These are phyloP conservation scores for Aspergillus fischeri DNA, from an alignment of 2,329 filamentous ascomycete genomes.

Conservation along the genomic window DNA sequence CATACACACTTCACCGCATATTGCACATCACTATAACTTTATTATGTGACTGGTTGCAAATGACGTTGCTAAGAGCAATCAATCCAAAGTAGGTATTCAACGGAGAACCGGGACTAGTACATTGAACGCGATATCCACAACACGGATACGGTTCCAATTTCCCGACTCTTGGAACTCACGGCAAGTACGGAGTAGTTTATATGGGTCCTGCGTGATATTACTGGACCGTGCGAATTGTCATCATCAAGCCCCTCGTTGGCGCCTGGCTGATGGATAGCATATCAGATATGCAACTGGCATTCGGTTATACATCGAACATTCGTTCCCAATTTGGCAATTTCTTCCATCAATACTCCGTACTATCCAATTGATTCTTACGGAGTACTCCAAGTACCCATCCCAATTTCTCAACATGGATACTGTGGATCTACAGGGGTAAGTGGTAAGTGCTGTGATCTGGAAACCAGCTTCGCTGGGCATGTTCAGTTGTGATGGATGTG, in stretches of 20 bases:
- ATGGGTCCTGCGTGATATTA: neutral
- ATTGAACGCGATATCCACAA: too few relatives aligned
- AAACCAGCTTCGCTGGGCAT: neutral
- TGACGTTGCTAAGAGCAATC: slow-evolving; percentile 2
- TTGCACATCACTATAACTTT: neutral
- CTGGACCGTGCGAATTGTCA: neutral
- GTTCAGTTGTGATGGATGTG: neutral
- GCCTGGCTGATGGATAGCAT: neutral
- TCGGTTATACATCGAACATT: neutral
- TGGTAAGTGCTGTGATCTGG: neutral
- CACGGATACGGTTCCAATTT: neutral
- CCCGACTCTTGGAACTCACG: neutral
- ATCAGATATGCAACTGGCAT: neutral
- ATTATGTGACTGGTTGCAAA: slow-evolving; percentile 15
- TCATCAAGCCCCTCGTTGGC: neutral
- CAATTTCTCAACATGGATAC: neutral
- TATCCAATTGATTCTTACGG: neutral
- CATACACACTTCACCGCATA: neutral
- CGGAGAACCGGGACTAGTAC: neutral
- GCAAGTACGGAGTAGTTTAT: neutral
- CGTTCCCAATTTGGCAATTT: neutral
- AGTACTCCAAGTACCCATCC: neutral
- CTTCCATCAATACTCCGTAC: neutral
- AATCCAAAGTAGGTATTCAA: slow-evolving; percentile 4
- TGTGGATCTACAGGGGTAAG: neutral